These are phyloP conservation scores for Hypoxylon sp. DNA, from an alignment of 2,329 filamentous ascomycete species.

Conservation along the genomic window DNA sequence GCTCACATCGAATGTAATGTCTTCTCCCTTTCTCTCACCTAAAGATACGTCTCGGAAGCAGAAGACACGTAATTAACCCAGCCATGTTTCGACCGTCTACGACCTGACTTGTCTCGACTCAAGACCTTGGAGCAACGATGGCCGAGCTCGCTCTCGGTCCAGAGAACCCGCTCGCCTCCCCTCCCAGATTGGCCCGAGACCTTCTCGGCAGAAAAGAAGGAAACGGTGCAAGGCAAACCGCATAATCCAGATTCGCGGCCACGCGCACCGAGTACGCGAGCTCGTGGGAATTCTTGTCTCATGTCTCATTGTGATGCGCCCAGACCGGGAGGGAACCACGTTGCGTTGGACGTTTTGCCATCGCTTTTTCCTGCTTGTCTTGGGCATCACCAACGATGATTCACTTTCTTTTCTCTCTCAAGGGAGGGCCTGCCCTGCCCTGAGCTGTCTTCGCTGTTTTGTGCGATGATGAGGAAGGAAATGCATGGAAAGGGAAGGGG, in stretches of 20 bases:
- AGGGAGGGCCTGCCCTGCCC: too few relatives aligned
- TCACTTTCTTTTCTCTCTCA: too few relatives aligned
- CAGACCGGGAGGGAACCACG: slow-evolving; percentile 9
- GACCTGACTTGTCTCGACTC: not conserved
- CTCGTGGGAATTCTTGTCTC: slow-evolving; percentile 35
- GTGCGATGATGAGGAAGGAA: slow-evolving; percentile 4
- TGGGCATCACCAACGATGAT: slow-evolving; percentile 7
- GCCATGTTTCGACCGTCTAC: slow-evolving; percentile 24
- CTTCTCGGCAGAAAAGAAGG: slow-evolving; percentile 28
- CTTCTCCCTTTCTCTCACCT: not conserved
- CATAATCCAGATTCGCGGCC: slow-evolving; percentile 18
- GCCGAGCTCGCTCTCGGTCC: slow-evolving; percentile 11
- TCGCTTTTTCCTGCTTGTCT: not conserved
- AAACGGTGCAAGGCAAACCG: slow-evolving; percentile 25
- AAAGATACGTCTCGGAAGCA: slow-evolving; percentile 27
- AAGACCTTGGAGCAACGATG: slow-evolving; percentile 16
- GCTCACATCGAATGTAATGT: slow-evolving; percentile 10
- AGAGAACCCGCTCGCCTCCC: too few relatives aligned
- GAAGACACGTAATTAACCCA: slow-evolving; percentile 29
- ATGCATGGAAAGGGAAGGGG: too few relatives aligned
- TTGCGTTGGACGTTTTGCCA: slow-evolving; percentile 17
- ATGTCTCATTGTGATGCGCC: slow-evolving; percentile 28
- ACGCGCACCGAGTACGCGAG: slow-evolving; percentile 23
- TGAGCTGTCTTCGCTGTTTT: not conserved
- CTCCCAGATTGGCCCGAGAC: slow-evolving; percentile 34